A percentile compares a stretch with the other conserved stretches of the same genome.
Evolutionary conservation across 2,329 filamentous ascomycete genomes (phyloP).

Genomic region (Colletotrichum ledebouriae): DNA sequence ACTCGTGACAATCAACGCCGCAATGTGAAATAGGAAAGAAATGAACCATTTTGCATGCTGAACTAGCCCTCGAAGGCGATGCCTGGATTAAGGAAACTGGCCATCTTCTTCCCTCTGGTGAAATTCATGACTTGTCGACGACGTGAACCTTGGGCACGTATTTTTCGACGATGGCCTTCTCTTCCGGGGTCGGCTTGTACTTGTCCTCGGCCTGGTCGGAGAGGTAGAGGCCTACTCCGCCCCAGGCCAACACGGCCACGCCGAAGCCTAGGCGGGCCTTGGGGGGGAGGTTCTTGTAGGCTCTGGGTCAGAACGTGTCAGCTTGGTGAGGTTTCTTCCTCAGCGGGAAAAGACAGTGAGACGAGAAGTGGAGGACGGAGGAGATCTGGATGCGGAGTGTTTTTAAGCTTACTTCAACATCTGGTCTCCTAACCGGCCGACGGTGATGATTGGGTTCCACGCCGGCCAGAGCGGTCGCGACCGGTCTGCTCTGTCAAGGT

Average conservation of each 20-base stretch:
- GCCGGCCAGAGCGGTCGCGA: neutral
- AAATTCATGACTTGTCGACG: conserved; percentile 61
- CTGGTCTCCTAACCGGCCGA: conserved; percentile 24
- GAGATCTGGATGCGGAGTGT: neutral
- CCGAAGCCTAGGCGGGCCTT: conserved; percentile 81
- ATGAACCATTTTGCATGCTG: too few relatives aligned
- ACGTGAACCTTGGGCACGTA: conserved; percentile 72
- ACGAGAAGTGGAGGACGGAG: neutral
- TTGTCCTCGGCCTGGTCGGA: conserved; percentile 80
- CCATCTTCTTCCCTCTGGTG: too few relatives aligned
- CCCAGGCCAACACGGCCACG: conserved; percentile 81
- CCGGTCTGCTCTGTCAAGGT: too few relatives aligned
- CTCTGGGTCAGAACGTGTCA: conserved; percentile 56
- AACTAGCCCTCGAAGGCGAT: too few relatives aligned
- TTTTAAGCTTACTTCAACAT: conserved; percentile 42
- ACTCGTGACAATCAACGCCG: too few relatives aligned
- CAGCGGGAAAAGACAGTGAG: neutral
- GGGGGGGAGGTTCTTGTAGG: conserved; percentile 79
- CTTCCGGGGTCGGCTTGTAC: conserved; percentile 78
- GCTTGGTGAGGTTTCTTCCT: neutral
- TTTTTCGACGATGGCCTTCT: conserved; percentile 75
- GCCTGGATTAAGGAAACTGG: too few relatives aligned
- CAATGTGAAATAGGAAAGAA: too few relatives aligned
- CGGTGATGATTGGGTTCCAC: neutral
- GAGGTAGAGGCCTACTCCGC: conserved; percentile 77